Conservation (phyloP, 768 basidiomycete species). For the Suillus paluster region DNA sequence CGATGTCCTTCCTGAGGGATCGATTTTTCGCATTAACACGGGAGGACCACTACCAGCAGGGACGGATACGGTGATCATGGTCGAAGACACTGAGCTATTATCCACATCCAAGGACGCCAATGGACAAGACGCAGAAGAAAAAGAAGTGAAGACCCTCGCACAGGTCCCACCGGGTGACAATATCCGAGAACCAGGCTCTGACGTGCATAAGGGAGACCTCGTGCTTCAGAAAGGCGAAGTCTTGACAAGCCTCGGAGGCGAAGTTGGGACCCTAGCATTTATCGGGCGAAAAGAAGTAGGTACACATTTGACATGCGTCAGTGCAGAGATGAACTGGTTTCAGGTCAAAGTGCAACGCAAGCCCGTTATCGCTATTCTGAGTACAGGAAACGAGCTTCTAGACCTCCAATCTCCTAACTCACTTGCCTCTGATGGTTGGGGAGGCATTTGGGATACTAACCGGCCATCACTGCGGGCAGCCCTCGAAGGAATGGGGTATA, state of each 20-base stretch:
- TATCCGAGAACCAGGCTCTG: slow-evolving; percentile 73
- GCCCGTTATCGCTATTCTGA: slow-evolving; percentile 79
- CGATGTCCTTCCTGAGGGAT: slow-evolving; percentile 46
- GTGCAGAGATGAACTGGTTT: slow-evolving; percentile 3
- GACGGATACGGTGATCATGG: slow-evolving; percentile 86
- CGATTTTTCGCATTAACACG: slow-evolving; percentile 76
- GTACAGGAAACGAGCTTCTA: slow-evolving; percentile 84
- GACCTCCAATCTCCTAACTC: slow-evolving; percentile 56
- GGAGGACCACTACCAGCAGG: slow-evolving; percentile 80
- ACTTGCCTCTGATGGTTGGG: slow-evolving; percentile 52
- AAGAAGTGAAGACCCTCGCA: slow-evolving; percentile 67
- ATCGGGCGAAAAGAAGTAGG: slow-evolving; percentile 74
- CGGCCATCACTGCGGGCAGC: slow-evolving; percentile 75
- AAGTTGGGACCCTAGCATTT: slow-evolving; percentile 82
- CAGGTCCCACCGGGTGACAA: slow-evolving; percentile 72
- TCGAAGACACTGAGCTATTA: slow-evolving; percentile 86
- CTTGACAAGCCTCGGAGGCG: slow-evolving; percentile 72
- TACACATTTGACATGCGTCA: neutral
- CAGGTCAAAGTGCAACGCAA: slow-evolving; percentile 74
- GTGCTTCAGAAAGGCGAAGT: slow-evolving; percentile 66
- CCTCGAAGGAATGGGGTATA: slow-evolving; percentile 74
- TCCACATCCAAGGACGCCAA: slow-evolving; percentile 47
- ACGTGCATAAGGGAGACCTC: slow-evolving; percentile 68
- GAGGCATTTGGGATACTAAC: slow-evolving; percentile 86
- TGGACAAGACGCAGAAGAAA: slow-evolving; percentile 62